Base-by-base conservation (phyloP, 2,329 filamentous ascomycete genomes). In the Colletotrichum tropicale region DNA sequence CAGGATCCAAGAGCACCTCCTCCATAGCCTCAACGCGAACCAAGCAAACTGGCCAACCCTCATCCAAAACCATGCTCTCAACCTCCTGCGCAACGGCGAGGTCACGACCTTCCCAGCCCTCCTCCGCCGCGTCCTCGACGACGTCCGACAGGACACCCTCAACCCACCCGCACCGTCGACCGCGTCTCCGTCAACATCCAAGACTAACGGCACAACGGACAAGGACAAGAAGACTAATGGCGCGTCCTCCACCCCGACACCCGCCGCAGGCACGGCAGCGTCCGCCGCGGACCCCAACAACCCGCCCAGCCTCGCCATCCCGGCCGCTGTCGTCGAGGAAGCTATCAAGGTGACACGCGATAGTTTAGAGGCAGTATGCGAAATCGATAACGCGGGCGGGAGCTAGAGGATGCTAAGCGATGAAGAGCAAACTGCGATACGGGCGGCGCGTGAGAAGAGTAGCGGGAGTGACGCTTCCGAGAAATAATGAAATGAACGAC, bases 1-100 rank as follows among this genome's bases (percentile, higher is more conserved):
- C 80, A 93, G 92, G 79, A 93, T 93, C 79, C 91, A 93, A 86
- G 91, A 93, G 73, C 85, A 88, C 58, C 89, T 93, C 81, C 89
- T 93, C 56, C 91, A 93, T 84, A 83, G 89, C 76, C 89, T 93
- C 68, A 86, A 93, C 82, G 85, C 91, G 65, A 87, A 92, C 83
- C 82, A 86, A 6, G 85, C 88, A 77, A 92, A 93, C 86, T 93
- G 92, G 91, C 91, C 91, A 3, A 91, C 91, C 13, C 80, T 85
- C 65, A 85, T 93, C 77, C 90, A 93, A 80, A 83, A 85, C 70
- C 91, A 93, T 83, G 92, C 91, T 52, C 88, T 93, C 38, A 78
- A 87, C 24, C 89, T 93, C 78, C 88, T 93, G 28, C 91, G 91
- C 77, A 89, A 87, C 60, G 91, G 91, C 82, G 89, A 93, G 76